Base-by-base conservation (phyloP, 2,329 filamentous ascomycete genomes). In the Aspergillus udagawae region DNA sequence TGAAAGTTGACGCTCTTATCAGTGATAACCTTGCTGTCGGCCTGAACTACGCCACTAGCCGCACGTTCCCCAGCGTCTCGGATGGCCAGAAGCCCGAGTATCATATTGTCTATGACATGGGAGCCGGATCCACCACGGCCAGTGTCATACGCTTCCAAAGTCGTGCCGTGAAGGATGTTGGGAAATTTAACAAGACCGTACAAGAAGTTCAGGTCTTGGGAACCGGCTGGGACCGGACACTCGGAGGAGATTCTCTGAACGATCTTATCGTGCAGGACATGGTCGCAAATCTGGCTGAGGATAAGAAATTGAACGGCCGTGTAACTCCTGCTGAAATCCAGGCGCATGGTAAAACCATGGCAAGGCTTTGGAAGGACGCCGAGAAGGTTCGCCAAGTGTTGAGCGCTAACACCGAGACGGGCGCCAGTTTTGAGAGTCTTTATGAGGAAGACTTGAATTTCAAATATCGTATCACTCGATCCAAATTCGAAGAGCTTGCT, bases 31-130 rank as follows among this genome's bases (percentile, higher is more conserved):
- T 97, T 60, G 92, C 94, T 32, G 93, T 99, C 57, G 94, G 92
- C 27, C 78, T 99, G 65, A 95, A 99, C 77, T 99, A 97, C 74
- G 94, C 94, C 47, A 97, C 92, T 28, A 89, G 85, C 68, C 86
- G 94, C 67, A 91, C 89, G 17, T 99, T 97, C 75, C 91, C 92
- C 41, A 91, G 85, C 66, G 81, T 94, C 59, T 89, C 85, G 55
- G 87, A 94, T 54, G 91, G 91, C 54, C 88, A 84, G 63, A 92
- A 92, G 78, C 88, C 94, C 0, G 94, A 99, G 75, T 85, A 92
- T 67, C 91, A 99, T 77, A 78, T 99, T 73, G 86, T 99, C 29
- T 99, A 94, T 70, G 94, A 99, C 72, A 97, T 99, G 92, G 94
- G 94, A 64, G 92, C 94, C 64, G 94, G 94, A 4, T 97, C 91